phyloP scores from a whole-genome alignment of 441 rosid species.

The Dalechampia spathulata region DNA sequence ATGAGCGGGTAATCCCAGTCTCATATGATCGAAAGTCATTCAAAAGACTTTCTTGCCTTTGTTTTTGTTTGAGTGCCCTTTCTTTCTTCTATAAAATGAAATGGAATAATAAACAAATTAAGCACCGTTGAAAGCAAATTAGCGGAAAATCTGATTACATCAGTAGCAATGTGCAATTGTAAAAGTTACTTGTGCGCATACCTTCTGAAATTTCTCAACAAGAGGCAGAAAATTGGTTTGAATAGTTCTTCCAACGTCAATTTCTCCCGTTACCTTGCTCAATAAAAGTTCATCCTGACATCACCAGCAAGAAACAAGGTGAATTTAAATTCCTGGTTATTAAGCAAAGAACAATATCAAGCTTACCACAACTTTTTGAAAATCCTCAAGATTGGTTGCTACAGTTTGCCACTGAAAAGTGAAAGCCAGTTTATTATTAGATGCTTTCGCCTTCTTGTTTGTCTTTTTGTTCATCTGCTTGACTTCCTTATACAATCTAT shows the following conservation, averaged over 20 bases:
- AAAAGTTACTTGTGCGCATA: constrained; percentile 14
- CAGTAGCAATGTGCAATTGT: background rate
- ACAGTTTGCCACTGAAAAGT: constrained; percentile 60
- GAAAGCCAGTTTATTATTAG: constrained; percentile 20
- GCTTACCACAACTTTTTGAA: constrained; percentile 48
- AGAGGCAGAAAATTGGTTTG: constrained; percentile 44
- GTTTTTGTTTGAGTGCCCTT: constrained; percentile 45
- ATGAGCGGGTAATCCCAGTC: constrained; percentile 42
- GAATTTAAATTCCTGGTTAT: constrained; percentile 8
- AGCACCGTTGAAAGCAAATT: constrained; percentile 1
- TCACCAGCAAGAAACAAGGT: constrained; percentile 15
- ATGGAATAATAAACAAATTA: constrained; percentile 7
- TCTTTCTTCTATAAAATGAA: constrained; percentile 55
- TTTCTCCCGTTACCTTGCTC: constrained; percentile 42
- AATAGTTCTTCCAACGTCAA: constrained; percentile 45
- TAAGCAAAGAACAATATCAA: constrained; percentile 10
- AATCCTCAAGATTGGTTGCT: constrained; percentile 70
- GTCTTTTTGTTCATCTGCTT: constrained; percentile 20
- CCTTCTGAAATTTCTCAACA: constrained; percentile 60
- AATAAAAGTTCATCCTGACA: constrained; percentile 59
- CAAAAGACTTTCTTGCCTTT: constrained; percentile 47
- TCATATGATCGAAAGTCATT: constrained; percentile 27
- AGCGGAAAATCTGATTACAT: background rate
- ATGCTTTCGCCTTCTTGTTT: constrained; percentile 29
- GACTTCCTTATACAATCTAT: constrained; percentile 66